Percentiles rank a stretch among this genome's conserved stretches.
phyloP scores from a whole-genome alignment of 2,329 filamentous ascomycete species.

The Hypoxylon sp. region DNA sequence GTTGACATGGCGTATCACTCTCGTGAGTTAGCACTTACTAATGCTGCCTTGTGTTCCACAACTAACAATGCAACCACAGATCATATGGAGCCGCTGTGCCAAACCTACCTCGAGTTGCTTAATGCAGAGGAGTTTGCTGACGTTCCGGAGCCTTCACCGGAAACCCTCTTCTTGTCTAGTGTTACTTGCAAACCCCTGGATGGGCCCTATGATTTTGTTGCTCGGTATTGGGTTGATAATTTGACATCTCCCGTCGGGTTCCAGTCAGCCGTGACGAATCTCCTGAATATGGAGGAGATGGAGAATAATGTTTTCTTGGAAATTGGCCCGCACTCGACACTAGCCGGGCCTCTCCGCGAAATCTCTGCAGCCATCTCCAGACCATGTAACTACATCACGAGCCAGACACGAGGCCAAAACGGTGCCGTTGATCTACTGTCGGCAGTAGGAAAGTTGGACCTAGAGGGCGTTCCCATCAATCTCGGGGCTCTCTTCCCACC shows the following conservation, averaged over 20 bases:
- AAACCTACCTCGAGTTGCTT: too few relatives aligned
- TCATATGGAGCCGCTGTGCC: too few relatives aligned
- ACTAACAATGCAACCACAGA: too few relatives aligned
- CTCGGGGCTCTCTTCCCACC: conserved; percentile 21
- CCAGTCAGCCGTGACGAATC: conserved; percentile 19
- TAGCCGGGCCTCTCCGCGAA: conserved; percentile 37
- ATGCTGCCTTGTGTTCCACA: too few relatives aligned
- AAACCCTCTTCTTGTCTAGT: conserved; percentile 42
- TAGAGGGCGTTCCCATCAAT: conserved; percentile 13
- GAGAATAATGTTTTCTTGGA: conserved; percentile 35
- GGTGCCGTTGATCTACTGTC: conserved; percentile 21
- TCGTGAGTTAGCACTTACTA: too few relatives aligned
- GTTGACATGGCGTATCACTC: conserved; percentile 49
- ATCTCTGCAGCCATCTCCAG: conserved; percentile 24
- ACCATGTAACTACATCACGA: conserved; percentile 21
- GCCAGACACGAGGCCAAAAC: conserved; percentile 26
- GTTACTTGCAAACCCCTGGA: conserved; percentile 24
- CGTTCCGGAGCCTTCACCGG: too few relatives aligned
- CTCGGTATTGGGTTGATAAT: conserved; percentile 38
- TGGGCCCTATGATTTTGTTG: conserved; percentile 8
- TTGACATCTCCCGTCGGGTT: conserved; percentile 38
- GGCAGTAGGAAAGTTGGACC: conserved; percentile 32
- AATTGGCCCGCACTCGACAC: conserved; percentile 39
- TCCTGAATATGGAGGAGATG: conserved; percentile 18
- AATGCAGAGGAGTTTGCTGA: too few relatives aligned